Percentiles rank a stretch among this genome's conserved stretches.
Conservation (phyloP, 495 filamentous ascomycete species). For the Parmelia sp. region DNA sequence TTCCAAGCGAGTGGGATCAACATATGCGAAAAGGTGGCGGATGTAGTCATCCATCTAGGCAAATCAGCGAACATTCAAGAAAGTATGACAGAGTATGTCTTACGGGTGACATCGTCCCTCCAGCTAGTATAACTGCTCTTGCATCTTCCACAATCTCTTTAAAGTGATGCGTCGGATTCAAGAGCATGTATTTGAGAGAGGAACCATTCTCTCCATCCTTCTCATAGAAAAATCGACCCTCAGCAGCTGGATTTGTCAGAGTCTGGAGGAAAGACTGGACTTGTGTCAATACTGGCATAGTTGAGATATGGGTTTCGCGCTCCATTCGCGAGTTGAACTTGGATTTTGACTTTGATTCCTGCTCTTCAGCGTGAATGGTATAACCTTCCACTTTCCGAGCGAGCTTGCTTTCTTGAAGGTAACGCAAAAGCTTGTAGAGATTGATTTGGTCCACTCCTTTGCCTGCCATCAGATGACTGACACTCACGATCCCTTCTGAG, state of each 20-base stretch:
- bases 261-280: constrained; percentile 76
- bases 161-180: constrained; percentile 93
- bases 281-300: constrained; percentile 71
- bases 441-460: constrained; percentile 96
- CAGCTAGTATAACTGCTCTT: constrained; percentile 82
- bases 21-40: constrained; percentile 74
- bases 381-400: constrained; percentile 94
- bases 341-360: constrained; percentile 29
- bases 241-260: constrained; percentile 79
- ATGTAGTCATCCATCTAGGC: constrained; percentile 77
- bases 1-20: constrained; percentile 55
- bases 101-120: constrained; percentile 94
- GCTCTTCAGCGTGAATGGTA: constrained; percentile 51
- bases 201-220: constrained; percentile 50
- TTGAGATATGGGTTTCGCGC: constrained; percentile 25
- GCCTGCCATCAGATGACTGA: constrained; percentile 64
- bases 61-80: constrained; percentile 11
- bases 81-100: constrained; percentile 7
- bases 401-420: constrained; percentile 86
- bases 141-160: constrained; percentile 80
- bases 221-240: constrained; percentile 80
- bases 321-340: too few relatives aligned
- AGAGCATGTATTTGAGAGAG: constrained; percentile 74
- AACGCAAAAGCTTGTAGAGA: constrained; percentile 76
- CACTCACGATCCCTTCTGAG: constrained; percentile 57